phyloP scores from a whole-genome alignment of 306 rosid species.

The Trichosanthes truncata region DNA sequence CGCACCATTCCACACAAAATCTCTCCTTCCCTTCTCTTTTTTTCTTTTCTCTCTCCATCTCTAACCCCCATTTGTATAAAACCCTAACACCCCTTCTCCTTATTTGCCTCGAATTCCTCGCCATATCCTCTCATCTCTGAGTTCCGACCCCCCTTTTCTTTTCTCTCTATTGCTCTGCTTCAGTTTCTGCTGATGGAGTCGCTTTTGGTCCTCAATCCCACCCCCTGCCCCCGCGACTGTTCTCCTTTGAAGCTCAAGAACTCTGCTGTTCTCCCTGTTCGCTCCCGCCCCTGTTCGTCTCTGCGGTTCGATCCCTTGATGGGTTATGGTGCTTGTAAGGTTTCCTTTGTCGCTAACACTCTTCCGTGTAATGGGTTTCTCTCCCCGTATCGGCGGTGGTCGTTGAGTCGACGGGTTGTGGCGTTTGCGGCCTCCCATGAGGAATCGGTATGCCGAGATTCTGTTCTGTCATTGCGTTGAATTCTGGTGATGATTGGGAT shows the following conservation, averaged over 20 bases:
- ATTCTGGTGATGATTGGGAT: background rate
- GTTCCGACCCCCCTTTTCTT: background rate
- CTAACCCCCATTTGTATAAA: background rate
- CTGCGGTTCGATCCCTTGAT: constrained; percentile 34
- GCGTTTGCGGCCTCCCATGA: constrained; percentile 44
- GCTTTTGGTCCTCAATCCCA: constrained; percentile 51
- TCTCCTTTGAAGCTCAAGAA: constrained; percentile 16
- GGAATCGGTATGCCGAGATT: constrained; percentile 46
- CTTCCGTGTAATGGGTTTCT: constrained; percentile 17
- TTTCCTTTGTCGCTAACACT: constrained; percentile 12
- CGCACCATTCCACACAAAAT: background rate
- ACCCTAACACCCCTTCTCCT: background rate
- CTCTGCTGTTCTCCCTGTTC: constrained; percentile 5
- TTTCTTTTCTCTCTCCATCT: background rate
- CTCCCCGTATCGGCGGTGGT: constrained; percentile 20
- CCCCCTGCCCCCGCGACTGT: constrained; percentile 19
- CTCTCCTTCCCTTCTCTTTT: background rate
- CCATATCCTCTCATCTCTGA: background rate
- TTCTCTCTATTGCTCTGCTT: background rate
- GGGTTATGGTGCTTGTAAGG: constrained; percentile 21
- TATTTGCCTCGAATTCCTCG: background rate
- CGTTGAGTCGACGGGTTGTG: constrained; percentile 22
- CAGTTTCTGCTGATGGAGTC: constrained; percentile 44
- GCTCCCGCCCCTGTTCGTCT: constrained; percentile 10
- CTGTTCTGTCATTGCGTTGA: background rate